Conservation (phyloP, 192 early-diverging fungal species). For the Coemansia sp. region DNA sequence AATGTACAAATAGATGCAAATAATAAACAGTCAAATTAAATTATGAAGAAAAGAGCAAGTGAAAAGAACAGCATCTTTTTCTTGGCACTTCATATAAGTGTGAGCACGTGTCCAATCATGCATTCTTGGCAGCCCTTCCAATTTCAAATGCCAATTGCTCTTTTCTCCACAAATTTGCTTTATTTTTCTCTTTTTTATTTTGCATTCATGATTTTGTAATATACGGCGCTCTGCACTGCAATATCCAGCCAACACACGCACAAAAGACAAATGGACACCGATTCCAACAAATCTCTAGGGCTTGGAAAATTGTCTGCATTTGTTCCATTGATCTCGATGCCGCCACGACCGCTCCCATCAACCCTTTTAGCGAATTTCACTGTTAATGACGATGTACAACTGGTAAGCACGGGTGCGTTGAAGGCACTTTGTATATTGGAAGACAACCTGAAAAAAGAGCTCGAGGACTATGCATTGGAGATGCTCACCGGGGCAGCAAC, state of each 20-base stretch:
- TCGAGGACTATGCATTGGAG: constrained; percentile 15
- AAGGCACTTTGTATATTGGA: constrained; percentile 14
- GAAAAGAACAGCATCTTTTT: background rate
- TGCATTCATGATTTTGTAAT: background rate
- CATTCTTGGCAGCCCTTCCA: background rate
- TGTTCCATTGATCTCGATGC: background rate
- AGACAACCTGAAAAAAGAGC: constrained; percentile 4
- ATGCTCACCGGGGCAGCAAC: constrained; percentile 20
- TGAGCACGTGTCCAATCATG: background rate
- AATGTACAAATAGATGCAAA: background rate
- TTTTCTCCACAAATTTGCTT: background rate
- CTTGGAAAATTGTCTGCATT: background rate
- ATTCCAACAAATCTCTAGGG: background rate
- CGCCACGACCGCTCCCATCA: constrained; percentile 22
- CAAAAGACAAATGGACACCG: background rate
- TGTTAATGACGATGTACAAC: constrained; percentile 1
- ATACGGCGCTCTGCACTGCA: background rate
- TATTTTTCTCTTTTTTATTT: background rate
- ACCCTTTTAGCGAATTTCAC: background rate
- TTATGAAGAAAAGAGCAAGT: background rate
- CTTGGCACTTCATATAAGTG: background rate
- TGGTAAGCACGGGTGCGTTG: constrained; percentile 18
- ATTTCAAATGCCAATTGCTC: background rate
- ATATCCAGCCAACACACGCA: background rate
- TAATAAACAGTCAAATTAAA: constrained; percentile 2